These are phyloP conservation scores for Coprinellus aureogranulatus DNA, from an alignment of 768 basidiomycete genomes.

Conservation along the genomic window DNA sequence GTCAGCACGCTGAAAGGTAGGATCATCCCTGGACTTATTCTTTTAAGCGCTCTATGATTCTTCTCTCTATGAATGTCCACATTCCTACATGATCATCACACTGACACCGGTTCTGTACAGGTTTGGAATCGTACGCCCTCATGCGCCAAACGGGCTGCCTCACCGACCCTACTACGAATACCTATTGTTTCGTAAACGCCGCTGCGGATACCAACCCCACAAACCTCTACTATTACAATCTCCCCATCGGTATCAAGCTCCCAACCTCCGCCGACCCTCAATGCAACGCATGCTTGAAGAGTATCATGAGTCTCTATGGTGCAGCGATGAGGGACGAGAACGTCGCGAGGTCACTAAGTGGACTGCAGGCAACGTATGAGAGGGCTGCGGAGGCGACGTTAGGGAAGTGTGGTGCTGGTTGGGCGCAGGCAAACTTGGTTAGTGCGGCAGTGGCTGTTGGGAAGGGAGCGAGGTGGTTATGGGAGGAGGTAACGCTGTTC, in stretches of 20 bases:
- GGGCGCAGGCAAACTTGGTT: slow-evolving; percentile 29
- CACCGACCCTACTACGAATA: slow-evolving; percentile 50
- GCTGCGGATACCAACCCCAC: slow-evolving; percentile 53
- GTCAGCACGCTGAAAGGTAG: slow-evolving; percentile 54
- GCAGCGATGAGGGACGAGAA: slow-evolving; percentile 32
- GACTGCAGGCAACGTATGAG: slow-evolving; percentile 48
- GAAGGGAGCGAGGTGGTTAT: background rate
- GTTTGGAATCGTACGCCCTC: slow-evolving; percentile 58
- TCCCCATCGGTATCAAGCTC: slow-evolving; percentile 58
- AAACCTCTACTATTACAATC: slow-evolving; percentile 70
- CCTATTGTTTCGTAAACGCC: slow-evolving; percentile 76
- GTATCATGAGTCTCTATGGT: slow-evolving; percentile 55
- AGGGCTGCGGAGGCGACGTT: slow-evolving; percentile 45
- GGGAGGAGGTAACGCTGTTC: background rate
- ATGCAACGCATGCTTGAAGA: slow-evolving; percentile 66
- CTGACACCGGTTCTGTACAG: slow-evolving; percentile 27
- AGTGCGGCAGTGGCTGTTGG: slow-evolving; percentile 9
- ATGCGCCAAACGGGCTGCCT: slow-evolving; percentile 65
- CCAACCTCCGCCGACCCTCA: slow-evolving; percentile 45
- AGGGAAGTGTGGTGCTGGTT: slow-evolving; percentile 50
- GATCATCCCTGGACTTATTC: slow-evolving; percentile 11
- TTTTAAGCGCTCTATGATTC: background rate
- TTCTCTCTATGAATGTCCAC: background rate
- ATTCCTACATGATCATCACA: background rate
- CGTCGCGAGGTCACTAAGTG: slow-evolving; percentile 24